Evolutionary conservation across 2,329 filamentous ascomycete species (phyloP), one percentile per base, ranked within the genome.

Genomic region (Gaeumannomyces tritici): DNA sequence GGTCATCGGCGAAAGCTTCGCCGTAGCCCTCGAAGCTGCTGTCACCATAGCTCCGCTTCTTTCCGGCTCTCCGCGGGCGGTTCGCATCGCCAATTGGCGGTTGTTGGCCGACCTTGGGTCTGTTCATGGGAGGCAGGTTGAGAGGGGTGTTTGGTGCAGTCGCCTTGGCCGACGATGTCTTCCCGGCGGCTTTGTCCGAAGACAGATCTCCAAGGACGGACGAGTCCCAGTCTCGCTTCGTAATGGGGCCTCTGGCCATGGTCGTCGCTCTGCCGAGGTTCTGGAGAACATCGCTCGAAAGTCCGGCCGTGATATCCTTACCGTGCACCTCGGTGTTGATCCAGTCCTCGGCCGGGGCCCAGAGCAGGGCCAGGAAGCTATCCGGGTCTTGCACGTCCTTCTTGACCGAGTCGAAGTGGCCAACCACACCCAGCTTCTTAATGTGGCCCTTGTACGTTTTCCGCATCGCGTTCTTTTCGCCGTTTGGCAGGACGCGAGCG

Each of bases 31-130:
- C 86, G 70, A 84, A 93, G 69, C 87, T 90, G 68, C 80, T 83
- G 66, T 93, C 89, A 54, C 87, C 86, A 70, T 92, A 93, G 65
- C 86, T 84, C 59, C 90, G 83, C 79, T 92, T 92, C 77, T 89
- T 90, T 65, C 84, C 81, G 62, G 80, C 78, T 59, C 89, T 82
- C 67, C 87, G 86, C 42, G 88, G 85, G 62, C 89, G 80, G 54
- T 77, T 73, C 13, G 76, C 73, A 62, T 83, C 80, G 35, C 79
- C 73, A n/a, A 71, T 74, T 31, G 74, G 69, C 27, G 73, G 64
- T 55, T 75, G 74, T 59, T 70, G 74, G 62, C 69, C 73, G 33
- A 68, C 70, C 71, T 79, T 80, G 62, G 75, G 67, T 29, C 78
- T 73, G 54, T 70, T 72, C 60, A 74, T 59, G 47, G 67, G 62